Evolutionary conservation across 2,329 filamentous ascomycete genomes (phyloP), one percentile per base, ranked within the genome.

Genomic region (Fusarium verticillioides): DNA sequence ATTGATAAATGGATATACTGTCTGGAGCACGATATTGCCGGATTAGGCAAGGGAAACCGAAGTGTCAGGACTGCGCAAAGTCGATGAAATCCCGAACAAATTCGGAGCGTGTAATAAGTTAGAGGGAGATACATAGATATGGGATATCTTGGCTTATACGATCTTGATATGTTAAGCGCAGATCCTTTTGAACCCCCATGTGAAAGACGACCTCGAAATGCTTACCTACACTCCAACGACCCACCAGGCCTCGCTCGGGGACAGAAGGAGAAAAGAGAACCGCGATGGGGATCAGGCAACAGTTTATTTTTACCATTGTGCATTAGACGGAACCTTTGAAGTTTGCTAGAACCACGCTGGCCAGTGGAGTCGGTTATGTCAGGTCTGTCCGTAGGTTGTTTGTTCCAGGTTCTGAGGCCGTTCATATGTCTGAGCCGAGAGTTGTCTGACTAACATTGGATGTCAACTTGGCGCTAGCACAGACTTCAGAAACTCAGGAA

Each of bases 171-270:
- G 57, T 54, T n/a, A 49, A 69, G 57, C 47, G 52, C 56, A 69
- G 54, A 73, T 63, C 60, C 64, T 44, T 50, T 57, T 19, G 44
- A 57, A 49, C 44, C 65, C 59, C 42, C 70, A 66, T 70, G 60
- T 54, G 70, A 72, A 46, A 54, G 40, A 72, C 43, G 30, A 43
- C 54, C 64, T 37, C 44, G 23, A 43, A n/a, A n/a, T 43, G 58
- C 62, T 60, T 67, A 66, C 49, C 64, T 60, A 66, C 56, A 56
- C 56, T 44, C 69, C 26, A 23, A 60, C 34, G 66, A 54, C 60
- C 70, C 70, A 70, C 70, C 49, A 43, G 36, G 49, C 21, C 53
- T 37, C 30, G 44, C 47, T 37, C 30, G 44, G 50, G 37, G 15
- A 43, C 37, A 70, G 60, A 70, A 59, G 69, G 34, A 60, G 69